Conservation (phyloP, 257 asterid species). For the Echites panduratus region DNA sequence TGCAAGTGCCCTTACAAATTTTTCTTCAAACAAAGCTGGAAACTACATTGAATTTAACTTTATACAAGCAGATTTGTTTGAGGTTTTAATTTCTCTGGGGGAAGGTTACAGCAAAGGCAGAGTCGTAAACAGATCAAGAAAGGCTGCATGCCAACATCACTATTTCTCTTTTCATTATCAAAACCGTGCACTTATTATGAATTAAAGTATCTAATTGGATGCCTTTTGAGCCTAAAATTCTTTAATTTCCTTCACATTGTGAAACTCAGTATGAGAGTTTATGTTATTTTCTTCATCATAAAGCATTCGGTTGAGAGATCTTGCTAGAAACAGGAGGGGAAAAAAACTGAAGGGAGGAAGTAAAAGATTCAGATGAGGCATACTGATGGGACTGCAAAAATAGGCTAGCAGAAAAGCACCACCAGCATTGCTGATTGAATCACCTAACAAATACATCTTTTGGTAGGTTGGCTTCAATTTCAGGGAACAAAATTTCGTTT, state of each 20-base stretch:
- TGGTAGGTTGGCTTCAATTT: background rate
- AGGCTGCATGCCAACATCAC: background rate
- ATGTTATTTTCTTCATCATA: too few relatives aligned
- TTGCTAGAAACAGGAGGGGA: too few relatives aligned
- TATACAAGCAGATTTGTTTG: background rate
- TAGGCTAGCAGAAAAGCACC: background rate
- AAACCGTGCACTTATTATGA: too few relatives aligned
- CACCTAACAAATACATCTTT: background rate
- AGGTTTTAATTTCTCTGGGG: background rate
- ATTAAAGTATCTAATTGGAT: too few relatives aligned
- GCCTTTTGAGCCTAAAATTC: too few relatives aligned
- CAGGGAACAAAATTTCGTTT: background rate
- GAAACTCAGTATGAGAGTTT: too few relatives aligned
- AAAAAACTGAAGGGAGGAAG: background rate
- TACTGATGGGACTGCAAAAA: background rate
- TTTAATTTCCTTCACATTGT: too few relatives aligned
- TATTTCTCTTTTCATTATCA: too few relatives aligned
- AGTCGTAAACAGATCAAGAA: background rate
- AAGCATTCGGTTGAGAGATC: too few relatives aligned
- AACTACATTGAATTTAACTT: background rate
- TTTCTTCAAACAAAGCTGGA: background rate
- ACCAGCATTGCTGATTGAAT: background rate
- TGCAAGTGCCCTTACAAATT: background rate
- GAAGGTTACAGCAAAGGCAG: background rate
- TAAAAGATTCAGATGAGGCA: background rate